Evolutionary conservation across 164 flowering plant species (phyloP).

Genomic region (Paratinospora sagittata): DNA sequence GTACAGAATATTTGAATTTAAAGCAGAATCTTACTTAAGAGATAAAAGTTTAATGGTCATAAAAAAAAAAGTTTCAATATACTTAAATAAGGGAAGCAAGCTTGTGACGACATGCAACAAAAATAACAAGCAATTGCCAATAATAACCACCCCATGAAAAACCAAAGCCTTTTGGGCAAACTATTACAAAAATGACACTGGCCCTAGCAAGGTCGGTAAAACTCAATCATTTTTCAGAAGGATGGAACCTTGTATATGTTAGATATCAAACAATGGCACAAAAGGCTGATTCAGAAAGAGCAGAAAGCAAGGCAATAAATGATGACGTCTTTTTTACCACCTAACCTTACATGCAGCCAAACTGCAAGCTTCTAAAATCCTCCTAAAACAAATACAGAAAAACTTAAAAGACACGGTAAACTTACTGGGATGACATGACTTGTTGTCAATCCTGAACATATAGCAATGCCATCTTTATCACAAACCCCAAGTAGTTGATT

Average conservation of each 20-base stretch:
- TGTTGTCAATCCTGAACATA: constrained; percentile 74
- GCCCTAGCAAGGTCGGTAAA: neutral
- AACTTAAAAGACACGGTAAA: neutral
- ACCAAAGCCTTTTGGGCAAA: neutral
- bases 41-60: neutral
- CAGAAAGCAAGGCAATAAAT: neutral
- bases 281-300: neutral
- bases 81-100: neutral
- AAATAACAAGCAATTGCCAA: neutral
- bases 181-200: neutral
- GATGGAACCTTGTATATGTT: neutral
- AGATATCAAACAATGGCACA: neutral
- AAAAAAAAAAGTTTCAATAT: too few species aligned
- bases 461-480: constrained; percentile 73
- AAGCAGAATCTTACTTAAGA: neutral
- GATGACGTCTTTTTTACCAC: neutral
- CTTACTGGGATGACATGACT: constrained; percentile 87
- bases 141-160: neutral
- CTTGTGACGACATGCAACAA: neutral
- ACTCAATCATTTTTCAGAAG: neutral
- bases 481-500: constrained; percentile 80
- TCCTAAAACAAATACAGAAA: neutral
- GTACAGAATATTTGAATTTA: neutral
- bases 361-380: neutral
- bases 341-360: neutral